Evolutionary conservation across 768 basidiomycete genomes (phyloP), one percentile per base, ranked within the genome.

Genomic region (Phlebiopsis flavidoalba): DNA sequence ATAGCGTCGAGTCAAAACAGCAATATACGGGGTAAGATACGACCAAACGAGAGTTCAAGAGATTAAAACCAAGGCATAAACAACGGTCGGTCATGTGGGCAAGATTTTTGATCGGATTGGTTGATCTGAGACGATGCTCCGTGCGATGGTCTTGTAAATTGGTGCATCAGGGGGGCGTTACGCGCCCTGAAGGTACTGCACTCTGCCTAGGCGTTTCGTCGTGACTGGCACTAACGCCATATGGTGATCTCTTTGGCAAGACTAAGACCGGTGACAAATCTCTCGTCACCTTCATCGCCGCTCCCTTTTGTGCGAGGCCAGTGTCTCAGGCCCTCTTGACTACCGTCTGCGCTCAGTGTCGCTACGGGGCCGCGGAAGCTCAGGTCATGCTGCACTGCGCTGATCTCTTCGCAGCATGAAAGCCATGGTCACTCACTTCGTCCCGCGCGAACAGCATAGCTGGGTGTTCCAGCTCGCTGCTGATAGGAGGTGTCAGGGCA

Each of bases 401-500:
- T n/a, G 82, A 80, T 54, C 83, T 80, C 36, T 62, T 60, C 5
- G 51, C 52, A 12, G 37, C 22, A 49, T 80, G 76, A 63, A n/a
- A 90, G 70, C 90, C 91, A 93, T 11, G n/a, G 82, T 79, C 66
- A 87, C 80, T n/a, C 49, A 98, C 90, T 74, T 99, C 97, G 69
- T 99, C 97, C 47, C 95, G 84, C 26, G 92, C 85, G 71, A 96
- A 96, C 56, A 99, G 64, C 90, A 91, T 5, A 99, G 81, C 60
- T 93, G 92, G n/a, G 66, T 93, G 90, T 63, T 97, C 95, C 62
- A 99, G 77, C 63, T 98, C 93, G 71, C 88, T n/a, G 95, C 91
- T 96, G 64, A 6, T 12, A 53, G 8, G 14, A 5, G 33, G 10
- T 14, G 31, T 53, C 52, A 53, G n/a, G n/a, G 52, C 52, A 53